Evolutionary conservation across 2,329 filamentous ascomycete genomes (phyloP).

Genomic region (Neofusicoccum parvum): DNA sequence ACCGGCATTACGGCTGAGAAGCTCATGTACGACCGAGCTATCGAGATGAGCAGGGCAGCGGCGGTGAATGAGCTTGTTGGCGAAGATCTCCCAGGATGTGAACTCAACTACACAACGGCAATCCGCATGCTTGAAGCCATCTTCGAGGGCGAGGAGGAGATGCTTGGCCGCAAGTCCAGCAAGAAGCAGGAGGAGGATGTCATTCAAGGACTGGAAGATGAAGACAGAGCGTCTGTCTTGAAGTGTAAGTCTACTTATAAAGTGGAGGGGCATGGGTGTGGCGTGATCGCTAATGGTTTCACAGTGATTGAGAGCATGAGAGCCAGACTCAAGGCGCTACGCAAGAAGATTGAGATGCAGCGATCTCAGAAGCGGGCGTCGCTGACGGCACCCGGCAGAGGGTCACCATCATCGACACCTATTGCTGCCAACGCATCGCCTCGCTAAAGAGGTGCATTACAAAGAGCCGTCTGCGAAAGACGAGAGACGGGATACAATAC

Average conservation of each 20-base stretch:
- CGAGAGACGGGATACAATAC: not conserved
- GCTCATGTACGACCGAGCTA: slow-evolving; percentile 94
- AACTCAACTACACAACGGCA: slow-evolving; percentile 90
- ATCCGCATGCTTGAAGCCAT: slow-evolving; percentile 95
- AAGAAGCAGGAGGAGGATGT: slow-evolving; percentile 48
- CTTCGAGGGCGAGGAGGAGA: slow-evolving; percentile 73
- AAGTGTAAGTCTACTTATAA: slow-evolving; percentile 61
- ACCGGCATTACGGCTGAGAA: slow-evolving; percentile 92
- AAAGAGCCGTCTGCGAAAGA: too few species aligned
- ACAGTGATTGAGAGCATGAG: slow-evolving; percentile 51
- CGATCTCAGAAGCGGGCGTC: slow-evolving; percentile 35
- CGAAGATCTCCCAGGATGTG: slow-evolving; percentile 82
- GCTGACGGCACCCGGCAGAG: slow-evolving; percentile 13
- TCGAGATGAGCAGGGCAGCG: slow-evolving; percentile 94
- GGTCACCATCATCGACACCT: slow-evolving; percentile 13
- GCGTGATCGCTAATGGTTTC: not conserved
- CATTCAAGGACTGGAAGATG: slow-evolving; percentile 61
- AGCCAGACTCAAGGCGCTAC: slow-evolving; percentile 44
- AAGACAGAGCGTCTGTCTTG: slow-evolving; percentile 72
- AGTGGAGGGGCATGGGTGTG: not conserved
- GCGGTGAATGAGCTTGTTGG: slow-evolving; percentile 96
- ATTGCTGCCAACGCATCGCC: slow-evolving; percentile 13
- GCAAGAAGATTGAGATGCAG: slow-evolving; percentile 49
- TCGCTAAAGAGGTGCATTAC: not conserved
- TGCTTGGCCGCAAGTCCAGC: slow-evolving; percentile 49